phyloP scores from a whole-genome alignment of 2,329 filamentous ascomycete genomes.

The Dactylella cylindrospora region DNA sequence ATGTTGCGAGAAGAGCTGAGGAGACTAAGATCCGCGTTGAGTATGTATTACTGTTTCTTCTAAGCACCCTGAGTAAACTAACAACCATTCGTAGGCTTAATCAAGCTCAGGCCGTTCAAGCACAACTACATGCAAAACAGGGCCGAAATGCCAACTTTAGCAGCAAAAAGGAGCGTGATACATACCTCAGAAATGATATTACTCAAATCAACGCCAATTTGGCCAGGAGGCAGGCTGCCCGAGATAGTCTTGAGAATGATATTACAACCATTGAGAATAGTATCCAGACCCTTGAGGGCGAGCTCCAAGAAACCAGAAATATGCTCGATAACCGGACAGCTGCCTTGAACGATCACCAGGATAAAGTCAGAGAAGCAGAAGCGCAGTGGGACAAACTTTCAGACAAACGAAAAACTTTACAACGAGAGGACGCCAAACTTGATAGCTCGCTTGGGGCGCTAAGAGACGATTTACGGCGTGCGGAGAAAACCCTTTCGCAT shows the following conservation, averaged over 20 bases:
- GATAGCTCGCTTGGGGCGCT: conserved; percentile 75
- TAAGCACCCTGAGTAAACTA: background rate
- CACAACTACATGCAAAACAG: conserved; percentile 87
- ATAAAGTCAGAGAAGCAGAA: conserved; percentile 74
- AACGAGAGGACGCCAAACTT: conserved; percentile 85
- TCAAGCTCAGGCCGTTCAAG: conserved; percentile 70
- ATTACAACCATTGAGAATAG: conserved; percentile 69
- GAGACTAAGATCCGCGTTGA: conserved; percentile 71
- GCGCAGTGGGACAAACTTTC: conserved; percentile 75
- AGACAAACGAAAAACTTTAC: conserved; percentile 83
- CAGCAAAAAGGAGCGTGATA: conserved; percentile 84
- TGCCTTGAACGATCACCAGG: conserved; percentile 69
- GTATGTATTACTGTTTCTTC: conserved; percentile 2
- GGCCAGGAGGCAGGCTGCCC: conserved; percentile 77
- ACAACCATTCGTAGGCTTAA: conserved; percentile 59
- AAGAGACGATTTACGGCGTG: conserved; percentile 72
- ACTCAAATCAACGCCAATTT: conserved; percentile 74
- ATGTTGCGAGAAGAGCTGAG: conserved; percentile 69
- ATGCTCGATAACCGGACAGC: conserved; percentile 77
- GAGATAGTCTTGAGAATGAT: conserved; percentile 81
- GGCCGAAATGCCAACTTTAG: conserved; percentile 82
- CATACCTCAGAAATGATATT: conserved; percentile 77
- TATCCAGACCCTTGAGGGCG: conserved; percentile 70
- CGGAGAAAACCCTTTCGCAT: conserved; percentile 74
- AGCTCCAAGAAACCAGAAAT: conserved; percentile 69